Evolutionary conservation across 2,329 filamentous ascomycete species (phyloP), one percentile per base, ranked within the genome.

Genomic region (Ophiostoma piceae): DNA sequence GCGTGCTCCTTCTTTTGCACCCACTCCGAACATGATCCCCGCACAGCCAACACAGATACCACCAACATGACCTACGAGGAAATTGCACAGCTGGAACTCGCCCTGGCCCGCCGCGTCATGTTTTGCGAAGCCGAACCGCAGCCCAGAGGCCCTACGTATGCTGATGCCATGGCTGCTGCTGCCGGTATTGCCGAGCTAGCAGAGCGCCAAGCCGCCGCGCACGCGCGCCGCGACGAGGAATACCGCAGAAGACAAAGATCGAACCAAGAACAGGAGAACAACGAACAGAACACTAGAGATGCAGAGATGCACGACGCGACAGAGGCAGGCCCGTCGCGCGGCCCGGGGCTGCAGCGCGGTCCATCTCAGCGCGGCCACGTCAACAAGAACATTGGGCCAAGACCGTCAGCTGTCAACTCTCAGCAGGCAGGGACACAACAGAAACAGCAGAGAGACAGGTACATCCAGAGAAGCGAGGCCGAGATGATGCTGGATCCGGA

Each of bases 1-100:
- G n/a, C 66, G 6, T 67, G 66, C 16, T 51, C 66, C 22, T 51
- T 29, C 29, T 67, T 67, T 29, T 67, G 66, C 19, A 11, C 41
- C 26, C 41, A 51, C 12, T 51, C 22, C 9, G 26, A 67, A 19
- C 5, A 7, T 6, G 66, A 67, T 8, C 39, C 66, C 26, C 39
- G 66, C 2, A 51, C 39, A 6, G 41, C 66, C 39, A 67, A 67
- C 41, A 67, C 66, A 5, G 41, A 67, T 43, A 67, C 66, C 2
- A 29, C 16, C 16, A 14, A 54, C 14, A 51, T 67, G 66, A 51
- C 41, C 16, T 35, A 47, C 26, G 66, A 29, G 5, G 66, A 67
- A 26, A 51, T 26, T 6, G 26, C 26, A 16, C 14, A 14, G 22
- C 29, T 51, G 12, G 66, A 51, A 16, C 66, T 67, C 1, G 66